Evolutionary conservation across 1,139 yeast genomes (phyloP).

Genomic region (Sugiyamaella castrensis): DNA sequence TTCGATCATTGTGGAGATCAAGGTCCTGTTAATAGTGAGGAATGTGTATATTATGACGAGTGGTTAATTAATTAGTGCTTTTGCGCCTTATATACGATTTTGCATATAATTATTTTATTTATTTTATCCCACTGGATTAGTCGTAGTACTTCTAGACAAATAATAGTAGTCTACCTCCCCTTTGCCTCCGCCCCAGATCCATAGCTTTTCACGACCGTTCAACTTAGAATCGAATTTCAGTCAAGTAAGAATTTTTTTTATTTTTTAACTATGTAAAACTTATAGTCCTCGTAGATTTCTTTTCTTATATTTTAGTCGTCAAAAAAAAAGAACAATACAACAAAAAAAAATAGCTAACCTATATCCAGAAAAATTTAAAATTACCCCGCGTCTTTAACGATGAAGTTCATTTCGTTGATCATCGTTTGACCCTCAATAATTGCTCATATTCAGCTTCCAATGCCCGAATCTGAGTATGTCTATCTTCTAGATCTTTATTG

Average conservation of each 20-base stretch:
- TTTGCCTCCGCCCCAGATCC: too few species aligned
- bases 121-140: background rate
- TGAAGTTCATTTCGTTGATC: background rate
- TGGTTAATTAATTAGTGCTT: constrained; percentile 29
- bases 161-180: too few species aligned
- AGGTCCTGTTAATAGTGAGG: constrained; percentile 38
- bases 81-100: constrained; percentile 9
- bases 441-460: constrained; percentile 36
- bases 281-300: background rate
- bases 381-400: background rate
- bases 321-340: background rate
- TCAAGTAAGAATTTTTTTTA: background rate
- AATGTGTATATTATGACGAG: constrained; percentile 37
- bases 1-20: constrained; percentile 31
- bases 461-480: constrained; percentile 50
- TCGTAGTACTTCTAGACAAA: too few species aligned
- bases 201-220: too few species aligned
- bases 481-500: constrained; percentile 88
- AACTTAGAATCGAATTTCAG: too few species aligned
- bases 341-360: background rate
- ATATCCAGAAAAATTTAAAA: background rate
- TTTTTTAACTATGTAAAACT: background rate
- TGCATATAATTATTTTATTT: constrained; percentile 5
- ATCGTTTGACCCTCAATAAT: constrained; percentile 26
- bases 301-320: background rate